These are phyloP conservation scores for Murraya koenigii DNA, from an alignment of 345 rosid genomes.

Conservation along the genomic window DNA sequence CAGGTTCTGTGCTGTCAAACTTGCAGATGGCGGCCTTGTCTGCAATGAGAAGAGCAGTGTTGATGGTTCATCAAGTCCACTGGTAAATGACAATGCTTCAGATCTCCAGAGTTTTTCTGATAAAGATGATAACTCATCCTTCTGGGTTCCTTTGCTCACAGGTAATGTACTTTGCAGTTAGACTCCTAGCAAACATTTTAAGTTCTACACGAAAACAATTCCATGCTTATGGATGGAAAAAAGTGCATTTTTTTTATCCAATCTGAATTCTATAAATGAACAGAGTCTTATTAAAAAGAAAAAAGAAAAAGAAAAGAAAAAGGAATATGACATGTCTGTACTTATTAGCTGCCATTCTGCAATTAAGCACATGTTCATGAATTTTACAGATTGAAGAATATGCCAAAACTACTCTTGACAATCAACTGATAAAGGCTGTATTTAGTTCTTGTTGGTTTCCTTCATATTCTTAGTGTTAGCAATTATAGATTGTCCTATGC, in stretches of 20 bases:
- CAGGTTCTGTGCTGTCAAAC: conserved; percentile 90
- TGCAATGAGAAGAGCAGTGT: conserved; percentile 52
- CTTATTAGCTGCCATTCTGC: background rate
- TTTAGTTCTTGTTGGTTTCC: background rate
- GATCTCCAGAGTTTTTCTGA: conserved; percentile 37
- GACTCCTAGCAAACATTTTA: background rate
- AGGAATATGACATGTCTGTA: background rate
- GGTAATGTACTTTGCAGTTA: conserved; percentile 42
- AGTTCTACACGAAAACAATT: background rate
- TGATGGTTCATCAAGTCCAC: conserved; percentile 32
- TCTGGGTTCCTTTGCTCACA: conserved; percentile 90
- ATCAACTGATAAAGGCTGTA: background rate
- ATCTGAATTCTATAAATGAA: background rate
- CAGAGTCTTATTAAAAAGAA: background rate
- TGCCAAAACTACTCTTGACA: background rate
- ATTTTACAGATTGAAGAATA: background rate
- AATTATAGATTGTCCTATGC: background rate
- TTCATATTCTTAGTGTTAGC: background rate
- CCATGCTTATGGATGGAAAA: background rate
- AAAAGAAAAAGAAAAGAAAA: rapidly evolving
- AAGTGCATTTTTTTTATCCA: background rate
- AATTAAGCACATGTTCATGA: background rate
- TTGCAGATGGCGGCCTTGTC: conserved; percentile 86
- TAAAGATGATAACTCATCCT: conserved; percentile 79
- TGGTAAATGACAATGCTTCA: conserved; percentile 31